phyloP scores from a whole-genome alignment of 2,329 filamentous ascomycete species.

The Emericellopsis cladophorae region DNA sequence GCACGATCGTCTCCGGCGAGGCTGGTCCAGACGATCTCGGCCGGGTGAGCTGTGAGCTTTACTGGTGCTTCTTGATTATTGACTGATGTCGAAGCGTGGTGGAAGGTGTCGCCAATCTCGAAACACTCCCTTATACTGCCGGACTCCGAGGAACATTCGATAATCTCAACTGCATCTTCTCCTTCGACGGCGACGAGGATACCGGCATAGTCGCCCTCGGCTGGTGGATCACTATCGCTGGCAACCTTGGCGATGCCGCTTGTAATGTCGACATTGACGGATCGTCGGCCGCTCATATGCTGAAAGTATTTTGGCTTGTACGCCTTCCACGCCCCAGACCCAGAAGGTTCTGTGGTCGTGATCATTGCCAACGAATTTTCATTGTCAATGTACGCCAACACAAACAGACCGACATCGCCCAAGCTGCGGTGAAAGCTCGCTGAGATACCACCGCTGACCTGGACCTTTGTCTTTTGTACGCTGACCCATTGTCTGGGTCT shows the following conservation, averaged over 20 bases:
- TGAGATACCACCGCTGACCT: conserved; percentile 1
- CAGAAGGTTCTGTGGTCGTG: no score
- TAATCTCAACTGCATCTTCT: conserved; percentile 2
- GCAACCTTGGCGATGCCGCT: conserved; percentile 9
- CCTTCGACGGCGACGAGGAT: conserved; percentile 8
- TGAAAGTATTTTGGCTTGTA: no score
- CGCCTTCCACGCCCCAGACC: no score
- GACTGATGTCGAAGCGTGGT: no score
- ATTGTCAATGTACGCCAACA: conserved; percentile 1
- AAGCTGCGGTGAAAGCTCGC: conserved; percentile 6
- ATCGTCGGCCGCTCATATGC: no score
- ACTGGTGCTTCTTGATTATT: neutral
- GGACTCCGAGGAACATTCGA: neutral
- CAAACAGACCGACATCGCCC: no score
- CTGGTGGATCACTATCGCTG: neutral
- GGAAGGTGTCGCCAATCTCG: neutral
- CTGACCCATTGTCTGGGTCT: neutral
- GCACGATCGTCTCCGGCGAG: neutral
- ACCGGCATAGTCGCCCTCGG: neutral
- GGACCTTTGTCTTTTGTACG: conserved; percentile 1
- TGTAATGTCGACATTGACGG: neutral
- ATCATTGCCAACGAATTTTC: no score
- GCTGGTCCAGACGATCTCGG: neutral
- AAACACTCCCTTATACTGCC: neutral
- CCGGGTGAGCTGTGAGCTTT: neutral